Evolutionary conservation across 306 rosid species (phyloP).

Genomic region (Chamaecrista fasciculata): DNA sequence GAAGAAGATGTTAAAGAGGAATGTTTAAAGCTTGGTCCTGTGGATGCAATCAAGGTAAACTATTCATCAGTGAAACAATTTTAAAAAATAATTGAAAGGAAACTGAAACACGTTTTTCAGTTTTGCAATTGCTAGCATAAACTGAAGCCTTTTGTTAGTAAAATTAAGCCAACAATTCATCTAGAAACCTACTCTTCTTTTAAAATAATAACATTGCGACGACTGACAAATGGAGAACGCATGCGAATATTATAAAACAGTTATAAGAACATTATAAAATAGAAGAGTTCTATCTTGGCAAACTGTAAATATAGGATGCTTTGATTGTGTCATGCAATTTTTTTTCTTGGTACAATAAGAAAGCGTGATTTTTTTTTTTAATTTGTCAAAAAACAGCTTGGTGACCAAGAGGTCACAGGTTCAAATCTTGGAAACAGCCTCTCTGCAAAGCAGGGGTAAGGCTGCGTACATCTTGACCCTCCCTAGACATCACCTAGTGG

Average conservation of each 20-base stretch:
- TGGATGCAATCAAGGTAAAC: slow-evolving; percentile 78
- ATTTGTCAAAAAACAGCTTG: too few species aligned
- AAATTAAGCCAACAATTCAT: not conserved
- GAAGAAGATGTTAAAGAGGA: slow-evolving; percentile 90
- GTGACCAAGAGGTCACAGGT: too few species aligned
- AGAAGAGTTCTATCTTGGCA: not conserved
- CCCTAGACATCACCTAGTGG: too few species aligned
- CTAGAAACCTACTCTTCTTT: not conserved
- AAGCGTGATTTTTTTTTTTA: too few species aligned
- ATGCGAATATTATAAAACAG: not conserved
- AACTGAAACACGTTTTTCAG: not conserved
- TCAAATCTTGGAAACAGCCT: too few species aligned
- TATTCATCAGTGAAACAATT: slow-evolving; percentile 12
- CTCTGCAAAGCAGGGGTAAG: too few species aligned
- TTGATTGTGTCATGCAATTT: not conserved
- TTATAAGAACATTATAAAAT: too few species aligned
- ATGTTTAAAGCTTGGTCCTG: slow-evolving; percentile 76
- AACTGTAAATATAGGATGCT: not conserved
- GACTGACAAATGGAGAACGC: not conserved
- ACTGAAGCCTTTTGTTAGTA: not conserved
- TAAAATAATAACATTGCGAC: not conserved
- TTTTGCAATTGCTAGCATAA: not conserved
- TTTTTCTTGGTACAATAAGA: not conserved
- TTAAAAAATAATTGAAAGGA: not conserved
- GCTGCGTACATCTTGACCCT: too few species aligned